Evolutionary conservation across 2,329 filamentous ascomycete genomes (phyloP).

Genomic region (Cladosporium sp.): DNA sequence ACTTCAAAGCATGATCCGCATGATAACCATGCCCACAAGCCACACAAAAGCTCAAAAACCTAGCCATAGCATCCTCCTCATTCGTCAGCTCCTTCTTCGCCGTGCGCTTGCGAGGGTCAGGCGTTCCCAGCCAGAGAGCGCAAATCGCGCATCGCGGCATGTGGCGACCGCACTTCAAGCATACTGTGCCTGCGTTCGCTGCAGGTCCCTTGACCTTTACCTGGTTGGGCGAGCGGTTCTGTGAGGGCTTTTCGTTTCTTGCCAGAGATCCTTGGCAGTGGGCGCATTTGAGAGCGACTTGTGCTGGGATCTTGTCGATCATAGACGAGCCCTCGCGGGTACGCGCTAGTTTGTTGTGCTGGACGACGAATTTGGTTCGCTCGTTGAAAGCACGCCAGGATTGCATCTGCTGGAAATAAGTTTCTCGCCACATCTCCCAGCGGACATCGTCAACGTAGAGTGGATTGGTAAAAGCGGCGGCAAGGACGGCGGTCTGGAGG

Average conservation of each 20-base stretch:
- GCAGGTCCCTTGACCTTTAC: conserved; percentile 23
- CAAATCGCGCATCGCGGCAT: conserved; percentile 61
- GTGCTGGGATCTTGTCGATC: conserved; percentile 58
- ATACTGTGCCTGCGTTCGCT: conserved; percentile 45
- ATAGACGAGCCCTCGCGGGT: conserved; percentile 57
- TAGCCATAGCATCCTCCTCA: conserved; percentile 44
- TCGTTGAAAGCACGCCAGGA: conserved; percentile 66
- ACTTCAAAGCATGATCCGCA: conserved; percentile 57
- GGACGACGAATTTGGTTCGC: conserved; percentile 71
- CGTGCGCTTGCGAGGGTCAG: conserved; percentile 46
- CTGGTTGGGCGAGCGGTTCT: conserved; percentile 17
- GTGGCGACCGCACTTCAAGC: conserved; percentile 57
- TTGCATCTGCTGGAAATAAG: conserved; percentile 66
- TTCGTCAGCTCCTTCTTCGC: conserved; percentile 23
- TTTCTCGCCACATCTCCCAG: conserved; percentile 72
- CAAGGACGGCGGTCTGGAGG: conserved; percentile 71
- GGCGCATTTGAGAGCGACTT: conserved; percentile 70
- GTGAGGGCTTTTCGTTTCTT: conserved; percentile 34
- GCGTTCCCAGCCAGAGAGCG: conserved; percentile 56
- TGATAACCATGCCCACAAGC: conserved; percentile 61
- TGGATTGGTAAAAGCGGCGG: conserved; percentile 68
- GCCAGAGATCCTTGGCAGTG: conserved; percentile 62
- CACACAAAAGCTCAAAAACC: conserved; percentile 57
- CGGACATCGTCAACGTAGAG: conserved; percentile 73
- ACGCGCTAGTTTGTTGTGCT: conserved; percentile 63